phyloP scores from a whole-genome alignment of 768 basidiomycete species.

The Lactifluus rugatus region DNA sequence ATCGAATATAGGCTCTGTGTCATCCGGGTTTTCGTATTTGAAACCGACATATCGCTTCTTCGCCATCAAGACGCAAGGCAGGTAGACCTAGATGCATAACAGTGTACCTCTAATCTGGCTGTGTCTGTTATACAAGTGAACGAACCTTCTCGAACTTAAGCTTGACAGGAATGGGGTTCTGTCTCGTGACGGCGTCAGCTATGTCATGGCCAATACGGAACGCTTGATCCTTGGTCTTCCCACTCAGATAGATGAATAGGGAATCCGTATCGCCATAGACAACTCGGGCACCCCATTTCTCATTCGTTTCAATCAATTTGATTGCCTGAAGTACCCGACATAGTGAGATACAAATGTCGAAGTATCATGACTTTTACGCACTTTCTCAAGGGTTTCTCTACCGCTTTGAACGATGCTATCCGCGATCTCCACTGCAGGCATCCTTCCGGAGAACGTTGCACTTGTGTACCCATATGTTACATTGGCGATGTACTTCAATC shows the following conservation, averaged over 20 bases:
- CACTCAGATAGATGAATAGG: constrained; percentile 83
- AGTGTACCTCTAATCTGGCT: neutral
- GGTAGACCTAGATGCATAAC: constrained; percentile 63
- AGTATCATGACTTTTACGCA: constrained; percentile 22
- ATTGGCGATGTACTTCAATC: constrained; percentile 90
- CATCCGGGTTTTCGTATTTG: constrained; percentile 82
- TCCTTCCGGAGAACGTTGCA: constrained; percentile 89
- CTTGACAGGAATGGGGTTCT: constrained; percentile 87
- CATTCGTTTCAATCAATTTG: constrained; percentile 57
- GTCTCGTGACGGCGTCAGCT: constrained; percentile 71
- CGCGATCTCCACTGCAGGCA: constrained; percentile 98
- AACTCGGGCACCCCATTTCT: constrained; percentile 80
- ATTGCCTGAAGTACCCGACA: constrained; percentile 52
- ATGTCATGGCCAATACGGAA: constrained; percentile 92
- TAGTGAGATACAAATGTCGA: neutral
- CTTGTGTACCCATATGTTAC: constrained; percentile 95
- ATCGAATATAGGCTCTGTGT: constrained; percentile 73
- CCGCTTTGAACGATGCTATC: constrained; percentile 97
- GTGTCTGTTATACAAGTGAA: neutral
- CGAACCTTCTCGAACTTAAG: constrained; percentile 94
- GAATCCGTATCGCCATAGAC: constrained; percentile 99
- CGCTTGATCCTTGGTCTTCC: constrained; percentile 87
- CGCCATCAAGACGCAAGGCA: constrained; percentile 90
- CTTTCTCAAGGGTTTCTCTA: constrained; percentile 91
- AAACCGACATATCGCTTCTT: constrained; percentile 99